These are phyloP conservation scores for Croton setiger DNA, from an alignment of 441 rosid species.

Conservation along the genomic window DNA sequence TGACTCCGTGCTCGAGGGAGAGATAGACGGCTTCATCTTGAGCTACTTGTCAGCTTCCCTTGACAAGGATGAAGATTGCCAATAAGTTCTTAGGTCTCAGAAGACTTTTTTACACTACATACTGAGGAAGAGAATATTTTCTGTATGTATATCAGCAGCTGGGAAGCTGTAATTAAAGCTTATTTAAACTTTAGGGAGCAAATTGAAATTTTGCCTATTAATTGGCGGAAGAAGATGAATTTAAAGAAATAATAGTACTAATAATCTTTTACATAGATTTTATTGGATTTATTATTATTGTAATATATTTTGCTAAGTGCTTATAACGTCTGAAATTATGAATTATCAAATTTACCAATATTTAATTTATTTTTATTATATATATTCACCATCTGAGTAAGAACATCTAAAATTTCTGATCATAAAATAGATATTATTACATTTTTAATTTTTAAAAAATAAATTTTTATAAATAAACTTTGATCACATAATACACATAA, in stretches of 20 bases:
- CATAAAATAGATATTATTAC: too few relatives aligned
- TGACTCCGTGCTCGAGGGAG: conserved; percentile 92
- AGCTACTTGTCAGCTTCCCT: conserved; percentile 74
- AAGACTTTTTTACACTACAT: neutral
- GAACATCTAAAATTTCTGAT: too few relatives aligned
- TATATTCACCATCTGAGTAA: too few relatives aligned
- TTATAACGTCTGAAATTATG: too few relatives aligned
- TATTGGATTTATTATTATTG: too few relatives aligned
- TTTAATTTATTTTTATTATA: too few relatives aligned
- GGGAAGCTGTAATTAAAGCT: too few relatives aligned
- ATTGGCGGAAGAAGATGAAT: neutral
- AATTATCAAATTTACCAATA: too few relatives aligned
- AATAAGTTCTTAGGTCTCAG: conserved; percentile 5
- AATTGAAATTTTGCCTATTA: neutral
- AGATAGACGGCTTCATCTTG: conserved; percentile 79
- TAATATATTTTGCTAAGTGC: too few relatives aligned
- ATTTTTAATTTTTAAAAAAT: too few relatives aligned
- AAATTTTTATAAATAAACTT: too few relatives aligned
- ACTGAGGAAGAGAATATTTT: neutral
- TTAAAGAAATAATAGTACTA: neutral
- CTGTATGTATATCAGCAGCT: neutral
- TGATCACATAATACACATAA: too few relatives aligned
- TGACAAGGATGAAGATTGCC: conserved; percentile 48
- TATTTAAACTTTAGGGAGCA: neutral
- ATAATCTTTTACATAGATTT: neutral